These are phyloP conservation scores for Cercospora janseana DNA, from an alignment of 2,329 filamentous ascomycete species.

Conservation along the genomic window DNA sequence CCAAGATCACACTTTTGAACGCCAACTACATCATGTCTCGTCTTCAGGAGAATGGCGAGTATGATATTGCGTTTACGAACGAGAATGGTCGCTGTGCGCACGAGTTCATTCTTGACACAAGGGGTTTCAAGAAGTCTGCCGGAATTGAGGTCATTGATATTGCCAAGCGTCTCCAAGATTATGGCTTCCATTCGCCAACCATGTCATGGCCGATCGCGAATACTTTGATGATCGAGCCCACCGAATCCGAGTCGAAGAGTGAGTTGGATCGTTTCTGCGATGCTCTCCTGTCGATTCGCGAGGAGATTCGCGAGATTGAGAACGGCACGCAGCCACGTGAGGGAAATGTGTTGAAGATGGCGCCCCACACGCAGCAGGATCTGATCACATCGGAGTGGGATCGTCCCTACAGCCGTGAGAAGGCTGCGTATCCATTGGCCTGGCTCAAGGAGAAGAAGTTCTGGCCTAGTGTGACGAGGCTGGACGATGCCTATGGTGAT, in stretches of 20 bases:
- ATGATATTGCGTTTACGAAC: slow-evolving; percentile 92
- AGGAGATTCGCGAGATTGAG: slow-evolving; percentile 82
- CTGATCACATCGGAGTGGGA: slow-evolving; percentile 75
- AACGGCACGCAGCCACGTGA: slow-evolving; percentile 71
- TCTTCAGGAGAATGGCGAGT: slow-evolving; percentile 70
- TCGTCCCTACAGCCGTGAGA: slow-evolving; percentile 74
- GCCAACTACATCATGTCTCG: slow-evolving; percentile 94
- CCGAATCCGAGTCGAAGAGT: slow-evolving; percentile 85
- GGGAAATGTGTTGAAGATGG: slow-evolving; percentile 82
- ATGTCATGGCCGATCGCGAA: slow-evolving; percentile 96
- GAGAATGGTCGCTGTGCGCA: slow-evolving; percentile 83
- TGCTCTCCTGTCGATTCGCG: slow-evolving; percentile 79
- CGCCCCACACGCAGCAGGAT: slow-evolving; percentile 82
- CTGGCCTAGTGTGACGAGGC: slow-evolving; percentile 82
- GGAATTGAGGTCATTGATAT: slow-evolving; percentile 92
- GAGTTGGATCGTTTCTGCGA: slow-evolving; percentile 94
- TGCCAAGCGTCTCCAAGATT: slow-evolving; percentile 94
- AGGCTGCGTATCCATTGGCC: slow-evolving; percentile 80
- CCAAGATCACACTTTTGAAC: slow-evolving; percentile 89
- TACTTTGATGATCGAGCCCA: slow-evolving; percentile 97
- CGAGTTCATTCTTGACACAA: slow-evolving; percentile 92
- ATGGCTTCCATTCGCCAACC: slow-evolving; percentile 94
- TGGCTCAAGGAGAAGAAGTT: slow-evolving; percentile 95
- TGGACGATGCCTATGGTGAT: slow-evolving; percentile 89
- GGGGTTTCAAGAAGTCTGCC: slow-evolving; percentile 76